Base-by-base conservation (phyloP, 2,329 filamentous ascomycete genomes). In the Pestalotiopsis sp. region DNA sequence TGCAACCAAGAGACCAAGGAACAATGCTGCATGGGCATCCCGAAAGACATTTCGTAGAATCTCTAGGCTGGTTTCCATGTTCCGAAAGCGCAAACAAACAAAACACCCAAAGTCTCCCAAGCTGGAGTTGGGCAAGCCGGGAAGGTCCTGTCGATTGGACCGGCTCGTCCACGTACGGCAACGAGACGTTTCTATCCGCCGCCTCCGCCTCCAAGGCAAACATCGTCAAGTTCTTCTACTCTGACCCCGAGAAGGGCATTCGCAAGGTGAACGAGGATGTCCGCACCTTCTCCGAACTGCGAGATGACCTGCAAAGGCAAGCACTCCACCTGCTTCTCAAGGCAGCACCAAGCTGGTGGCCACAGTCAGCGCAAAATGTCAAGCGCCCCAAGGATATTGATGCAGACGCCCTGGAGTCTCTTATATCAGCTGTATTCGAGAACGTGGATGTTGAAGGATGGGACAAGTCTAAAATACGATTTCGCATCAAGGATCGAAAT, bases 111-210 rank as follows among this genome's bases (percentile, higher is more conserved):
- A 31, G 23, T 20, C 52, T 52, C 4, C 38, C 64, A 31, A 49
- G 72, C 49, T 66, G 27, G 64, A 66, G 64, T 17, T 57, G 38
- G 45, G 38, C 49, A 38, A 57, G 70, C 7, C 23, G 17, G 49
- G 25, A 13, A 20, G 56, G 56, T 12, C 14, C 20, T 23, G 56
- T 58, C 11, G 9, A 58, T 13, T 58, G 56, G 17, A 14, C 4
- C 2, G 9, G 20, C 14, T 58, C 56, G 14, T 58, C 14, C 14
- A 58, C 56, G 12, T 23, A 25, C 20, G 56, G 20, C 4, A 58
- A 27, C 9, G 56, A 27, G 14, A 58, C 56, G 14, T 58, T 25
- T 5, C 56, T 58, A 20, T 14, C 12, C 12, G 56, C 56, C 20
- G 56, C 56, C 12, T 58, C 56, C 11, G 20, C 20, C 2, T 5